A percentile compares a stretch with the other conserved stretches of the same genome.
Evolutionary conservation across 305 asterid genomes (phyloP).

Genomic region (Solanum hybrid): DNA sequence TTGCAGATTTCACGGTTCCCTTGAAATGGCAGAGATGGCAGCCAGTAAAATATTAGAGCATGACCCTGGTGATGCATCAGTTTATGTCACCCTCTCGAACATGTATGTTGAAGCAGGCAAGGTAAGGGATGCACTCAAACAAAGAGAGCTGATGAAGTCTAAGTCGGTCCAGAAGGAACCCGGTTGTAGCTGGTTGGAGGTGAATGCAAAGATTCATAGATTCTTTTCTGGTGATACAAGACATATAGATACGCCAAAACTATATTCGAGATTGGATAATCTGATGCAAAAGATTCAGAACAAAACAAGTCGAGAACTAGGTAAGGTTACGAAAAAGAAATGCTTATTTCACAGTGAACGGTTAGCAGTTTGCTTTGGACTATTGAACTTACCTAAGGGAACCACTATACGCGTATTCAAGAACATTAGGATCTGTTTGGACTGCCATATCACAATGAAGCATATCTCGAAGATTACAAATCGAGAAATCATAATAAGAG

Average conservation of each 20-base stretch:
- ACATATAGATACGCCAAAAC: constrained; percentile 10
- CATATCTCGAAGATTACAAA: constrained; percentile 6
- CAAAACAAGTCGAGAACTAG: background rate
- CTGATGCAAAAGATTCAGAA: background rate
- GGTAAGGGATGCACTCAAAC: constrained; percentile 18
- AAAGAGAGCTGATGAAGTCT: constrained; percentile 17
- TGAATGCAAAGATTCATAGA: constrained; percentile 12
- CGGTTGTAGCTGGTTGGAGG: constrained; percentile 35
- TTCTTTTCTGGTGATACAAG: constrained; percentile 22
- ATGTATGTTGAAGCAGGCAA: constrained; percentile 25
- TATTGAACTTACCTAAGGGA: constrained; percentile 11
- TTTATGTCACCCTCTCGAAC: constrained; percentile 20
- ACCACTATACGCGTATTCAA: constrained; percentile 13
- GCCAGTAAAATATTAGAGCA: constrained; percentile 20
- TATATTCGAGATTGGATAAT: constrained; percentile 1
- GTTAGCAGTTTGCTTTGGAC: constrained; percentile 18
- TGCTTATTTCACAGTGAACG: constrained; percentile 15
- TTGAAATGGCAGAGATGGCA: constrained; percentile 21
- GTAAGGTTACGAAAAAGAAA: background rate
- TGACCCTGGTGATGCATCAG: constrained; percentile 26
- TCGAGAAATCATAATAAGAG: constrained; percentile 9
- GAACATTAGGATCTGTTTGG: constrained; percentile 14
- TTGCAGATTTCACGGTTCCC: constrained; percentile 16
- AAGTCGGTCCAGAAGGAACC: constrained; percentile 22
- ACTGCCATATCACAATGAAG: constrained; percentile 15